A percentile compares a stretch with the other conserved stretches of the same genome.
These are phyloP conservation scores for Lichtheimia corymbifera DNA, from an alignment of 371 early-diverging fungal species.

Conservation along the genomic window DNA sequence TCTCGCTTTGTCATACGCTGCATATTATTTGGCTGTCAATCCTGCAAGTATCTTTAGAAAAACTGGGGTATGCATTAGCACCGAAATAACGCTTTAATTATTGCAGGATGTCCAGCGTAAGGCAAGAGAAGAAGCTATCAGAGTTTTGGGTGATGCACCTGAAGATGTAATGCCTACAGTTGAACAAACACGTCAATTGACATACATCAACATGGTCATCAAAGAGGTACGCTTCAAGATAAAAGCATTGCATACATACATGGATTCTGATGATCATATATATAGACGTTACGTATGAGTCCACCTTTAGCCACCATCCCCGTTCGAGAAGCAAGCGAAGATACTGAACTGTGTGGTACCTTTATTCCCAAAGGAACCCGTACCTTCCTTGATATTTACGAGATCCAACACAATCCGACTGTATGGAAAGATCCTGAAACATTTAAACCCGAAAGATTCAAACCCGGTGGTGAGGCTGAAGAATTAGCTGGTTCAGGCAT, in stretches of 20 bases:
- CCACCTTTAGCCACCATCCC: constrained; percentile 10
- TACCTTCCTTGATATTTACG: constrained; percentile 12
- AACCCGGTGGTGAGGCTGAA: constrained; percentile 13
- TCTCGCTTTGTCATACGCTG: constrained; percentile 15
- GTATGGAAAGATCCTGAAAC: constrained; percentile 17
- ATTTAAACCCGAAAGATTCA: constrained; percentile 24
- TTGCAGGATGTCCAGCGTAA: constrained; percentile 24
- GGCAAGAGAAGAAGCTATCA: constrained; percentile 27
- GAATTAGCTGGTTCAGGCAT: constrained; percentile 1
- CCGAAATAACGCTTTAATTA: too few relatives aligned
- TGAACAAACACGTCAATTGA: constrained; percentile 16
- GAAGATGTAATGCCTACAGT: constrained; percentile 16
- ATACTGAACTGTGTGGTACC: constrained; percentile 12
- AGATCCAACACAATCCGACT: constrained; percentile 16
- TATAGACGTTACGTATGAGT: constrained; percentile 41
- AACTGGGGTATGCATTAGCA: too few relatives aligned
- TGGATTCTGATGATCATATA: not conserved
- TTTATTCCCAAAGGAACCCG: constrained; percentile 14
- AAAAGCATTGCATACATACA: not conserved
- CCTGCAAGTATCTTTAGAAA: constrained; percentile 19
- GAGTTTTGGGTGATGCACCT: constrained; percentile 21
- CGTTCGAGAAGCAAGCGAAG: constrained; percentile 2
- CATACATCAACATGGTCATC: constrained; percentile 17
- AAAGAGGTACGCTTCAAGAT: constrained; percentile 19
- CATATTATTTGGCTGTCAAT: constrained; percentile 24